A percentile compares a stretch with the other conserved stretches of the same genome.
Evolutionary conservation across 345 rosid genomes (phyloP).

Genomic region (Mangifera indica): DNA sequence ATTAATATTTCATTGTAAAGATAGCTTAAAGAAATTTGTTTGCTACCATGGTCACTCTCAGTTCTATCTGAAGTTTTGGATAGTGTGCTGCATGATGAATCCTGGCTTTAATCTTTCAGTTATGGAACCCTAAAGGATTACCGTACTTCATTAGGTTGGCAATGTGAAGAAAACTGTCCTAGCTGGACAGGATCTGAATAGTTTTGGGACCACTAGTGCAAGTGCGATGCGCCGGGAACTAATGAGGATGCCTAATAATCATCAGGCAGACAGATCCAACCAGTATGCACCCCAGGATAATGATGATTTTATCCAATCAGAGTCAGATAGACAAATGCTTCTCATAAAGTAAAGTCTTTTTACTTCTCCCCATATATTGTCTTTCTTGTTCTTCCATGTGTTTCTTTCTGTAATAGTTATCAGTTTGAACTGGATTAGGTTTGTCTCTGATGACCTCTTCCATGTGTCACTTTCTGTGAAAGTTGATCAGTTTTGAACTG

Average conservation of each 20-base stretch:
- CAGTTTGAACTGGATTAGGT: background rate
- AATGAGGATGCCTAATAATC: slow-evolving; percentile 74
- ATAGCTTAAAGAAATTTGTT: slow-evolving; percentile 3
- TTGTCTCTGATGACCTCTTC: slow-evolving; percentile 1
- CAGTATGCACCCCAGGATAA: slow-evolving; percentile 57
- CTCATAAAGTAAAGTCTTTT: slow-evolving; percentile 66
- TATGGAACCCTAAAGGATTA: slow-evolving; percentile 19
- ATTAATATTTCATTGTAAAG: slow-evolving; percentile 8
- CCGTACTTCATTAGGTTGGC: slow-evolving; percentile 50
- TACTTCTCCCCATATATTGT: background rate
- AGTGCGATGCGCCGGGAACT: slow-evolving; percentile 75
- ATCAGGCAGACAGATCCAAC: slow-evolving; percentile 52
- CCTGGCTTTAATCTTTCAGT: slow-evolving; percentile 1
- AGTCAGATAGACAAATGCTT: slow-evolving; percentile 93
- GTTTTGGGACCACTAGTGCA: slow-evolving; percentile 40
- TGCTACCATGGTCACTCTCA: slow-evolving; percentile 6
- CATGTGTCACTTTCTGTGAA: no score
- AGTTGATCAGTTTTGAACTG: no score
- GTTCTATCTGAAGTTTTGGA: background rate
- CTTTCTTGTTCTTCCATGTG: background rate
- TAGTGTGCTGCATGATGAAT: background rate
- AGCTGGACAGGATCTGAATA: slow-evolving; percentile 56
- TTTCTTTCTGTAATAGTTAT: slow-evolving; percentile 10
- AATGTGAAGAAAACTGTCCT: slow-evolving; percentile 68
- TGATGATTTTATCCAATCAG: slow-evolving; percentile 79